Evolutionary conservation across 2,329 filamentous ascomycete genomes (phyloP), one percentile per base, ranked within the genome.

Genomic region (Xylaria hypoxylon): DNA sequence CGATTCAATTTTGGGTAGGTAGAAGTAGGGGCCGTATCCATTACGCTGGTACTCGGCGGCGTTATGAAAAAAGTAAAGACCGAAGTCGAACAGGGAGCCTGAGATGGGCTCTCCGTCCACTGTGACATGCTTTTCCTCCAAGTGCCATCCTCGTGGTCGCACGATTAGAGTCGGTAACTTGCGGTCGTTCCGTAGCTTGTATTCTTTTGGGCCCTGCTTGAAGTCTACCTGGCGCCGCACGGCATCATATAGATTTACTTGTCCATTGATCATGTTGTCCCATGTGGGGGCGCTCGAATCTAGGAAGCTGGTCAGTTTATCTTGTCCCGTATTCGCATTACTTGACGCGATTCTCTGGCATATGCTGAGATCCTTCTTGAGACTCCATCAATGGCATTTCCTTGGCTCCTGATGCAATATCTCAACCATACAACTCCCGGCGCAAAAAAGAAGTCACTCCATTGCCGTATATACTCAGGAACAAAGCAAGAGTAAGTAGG

Each of bases 261-360:
- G 96, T 70, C 96, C 96, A 74, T 96, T 97, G 84, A 98, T 91
- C 94, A 98, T 98, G 85, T 98, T 98, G 73, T 97, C 94, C 96
- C 96, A 99, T 48, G 96, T 97, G 26, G 96, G 96, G 26, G 96
- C 94, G 77, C 87, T 96, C 6, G 96, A 97, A 80, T 98, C 94
- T 97, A 33, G 11, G 15, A 17, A 19, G 69, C 35, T 63, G 70
- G 64, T 74, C 31, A 75, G 59, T 51, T 33, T 52, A 31, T 42
- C 4, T 44, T 47, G 42, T 40, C 10, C 3, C 47, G 15, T n/a
- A 47, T 31, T 51, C 17, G 10, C 5, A 22, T 11, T 35, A 28
- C 6, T 33, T 57, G 15, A 17, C 13, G 15, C 24, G 22, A 15
- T 24, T 10, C 6, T 45, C 31, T 35, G 4, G 4, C 2, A 11